phyloP scores from a whole-genome alignment of 2,329 filamentous ascomycete genomes.

The Aspergillus aculeatus region DNA sequence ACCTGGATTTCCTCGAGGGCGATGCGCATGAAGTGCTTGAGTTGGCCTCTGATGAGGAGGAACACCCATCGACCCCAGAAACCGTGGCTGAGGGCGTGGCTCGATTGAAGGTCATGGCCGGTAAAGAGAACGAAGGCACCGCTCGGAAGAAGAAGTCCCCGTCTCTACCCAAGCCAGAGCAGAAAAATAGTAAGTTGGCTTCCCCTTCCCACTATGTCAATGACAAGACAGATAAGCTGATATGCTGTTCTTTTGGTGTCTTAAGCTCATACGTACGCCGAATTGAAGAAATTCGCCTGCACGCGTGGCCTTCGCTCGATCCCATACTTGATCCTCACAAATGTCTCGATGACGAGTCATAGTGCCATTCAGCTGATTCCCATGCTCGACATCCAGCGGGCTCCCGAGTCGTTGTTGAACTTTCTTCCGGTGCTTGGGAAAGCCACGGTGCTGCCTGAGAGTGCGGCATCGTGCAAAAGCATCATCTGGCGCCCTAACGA shows the following conservation, averaged over 20 bases:
- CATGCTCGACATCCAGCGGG: constrained; percentile 30
- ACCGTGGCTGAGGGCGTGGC: constrained; percentile 8
- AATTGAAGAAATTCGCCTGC: constrained; percentile 29
- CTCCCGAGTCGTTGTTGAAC: constrained; percentile 28
- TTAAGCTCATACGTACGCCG: constrained; percentile 15
- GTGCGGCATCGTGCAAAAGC: constrained; percentile 19
- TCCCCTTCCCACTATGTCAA: not conserved
- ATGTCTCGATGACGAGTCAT: constrained; percentile 24
- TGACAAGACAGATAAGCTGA: constrained; percentile 3
- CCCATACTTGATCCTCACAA: constrained; percentile 33
- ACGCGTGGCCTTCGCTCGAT: constrained; percentile 36
- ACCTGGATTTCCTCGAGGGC: constrained; percentile 32
- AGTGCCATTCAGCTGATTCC: constrained; percentile 30
- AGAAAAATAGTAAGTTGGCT: constrained; percentile 14
- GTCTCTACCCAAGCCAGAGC: constrained; percentile 16
- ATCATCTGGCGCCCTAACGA: constrained; percentile 32
- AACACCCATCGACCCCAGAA: not conserved
- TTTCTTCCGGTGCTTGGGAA: constrained; percentile 31
- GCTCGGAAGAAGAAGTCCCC: constrained; percentile 18
- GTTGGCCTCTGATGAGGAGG: not conserved
- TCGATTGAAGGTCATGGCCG: constrained; percentile 11
- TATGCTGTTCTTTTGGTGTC: not conserved
- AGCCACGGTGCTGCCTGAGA: constrained; percentile 21
- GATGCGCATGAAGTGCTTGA: constrained; percentile 23
- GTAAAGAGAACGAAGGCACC: constrained; percentile 19